Evolutionary conservation across 192 early-diverging fungal genomes (phyloP), one percentile per base, ranked within the genome.

Genomic region (Geranomyces variabilis): DNA sequence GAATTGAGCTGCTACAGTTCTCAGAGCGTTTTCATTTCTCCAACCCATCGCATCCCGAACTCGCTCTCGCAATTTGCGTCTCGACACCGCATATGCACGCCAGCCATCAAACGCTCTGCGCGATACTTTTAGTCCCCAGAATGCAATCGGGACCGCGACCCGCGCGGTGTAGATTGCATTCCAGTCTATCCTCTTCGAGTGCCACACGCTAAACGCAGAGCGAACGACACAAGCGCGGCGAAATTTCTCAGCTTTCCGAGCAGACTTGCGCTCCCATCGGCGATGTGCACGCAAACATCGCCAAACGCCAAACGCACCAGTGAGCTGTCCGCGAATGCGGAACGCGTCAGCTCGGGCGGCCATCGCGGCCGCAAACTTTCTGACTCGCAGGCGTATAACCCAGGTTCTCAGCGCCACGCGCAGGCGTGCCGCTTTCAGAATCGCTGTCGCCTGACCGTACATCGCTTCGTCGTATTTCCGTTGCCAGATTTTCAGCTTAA

Each of bases 41-140:
- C 70, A 72, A 0, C 62, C 70, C 61, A 65, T 29, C 0, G 70
- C 70, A 53, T 63, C 70, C 61, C 55, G 19, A 0, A 72, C 49
- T 14, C 62, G n/a, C 8, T 51, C 34, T 5, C 44, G 41, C 63
- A 72, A 6, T 28, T 48, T 62, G 26, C 53, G 24, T 51, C 53
- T 46, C 0, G n/a, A 26, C 10, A 21, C 24, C 46, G 47, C 26
- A 29, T 72, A 30, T 5, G 9, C 31, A 0, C 21, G 44, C 70
- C 70, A 72, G 12, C 21, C 62, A 22, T 45, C 14, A 26, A 72
- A 56, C 10, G 63, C 53, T 34, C 36, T 30, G 14, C 63, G 70
- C 62, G 63, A 51, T 3, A 66, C 17, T n/a, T 36, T 17, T 15
- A 55, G 19, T 28, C 47, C 63, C 60, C 70, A 56, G 47, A 28